Evolutionary conservation across 306 rosid species (phyloP).

Genomic region (Citrullus colocynthis): DNA sequence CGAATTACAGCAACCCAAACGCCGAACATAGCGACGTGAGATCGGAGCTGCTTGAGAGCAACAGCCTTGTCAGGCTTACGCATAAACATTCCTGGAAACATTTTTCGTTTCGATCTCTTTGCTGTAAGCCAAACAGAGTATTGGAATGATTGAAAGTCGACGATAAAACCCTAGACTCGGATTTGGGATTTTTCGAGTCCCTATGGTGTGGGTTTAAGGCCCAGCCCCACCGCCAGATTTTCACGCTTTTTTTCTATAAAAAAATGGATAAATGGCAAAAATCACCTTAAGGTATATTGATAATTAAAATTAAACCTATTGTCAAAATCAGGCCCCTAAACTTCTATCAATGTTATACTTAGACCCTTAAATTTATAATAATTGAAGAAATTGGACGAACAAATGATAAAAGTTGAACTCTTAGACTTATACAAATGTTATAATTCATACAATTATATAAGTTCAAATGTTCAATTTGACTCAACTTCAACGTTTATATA

Average conservation of each 20-base stretch:
- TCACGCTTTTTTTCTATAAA: background rate
- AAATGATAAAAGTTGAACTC: too few relatives aligned
- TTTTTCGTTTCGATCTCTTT: background rate
- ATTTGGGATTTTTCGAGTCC: background rate
- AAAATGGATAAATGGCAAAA: too few relatives aligned
- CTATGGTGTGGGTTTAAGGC: background rate
- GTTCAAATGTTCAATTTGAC: too few relatives aligned
- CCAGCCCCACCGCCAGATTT: background rate
- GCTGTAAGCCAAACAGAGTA: background rate
- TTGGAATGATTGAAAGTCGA: background rate
- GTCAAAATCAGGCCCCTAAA: too few relatives aligned
- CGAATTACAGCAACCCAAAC: conserved; percentile 79
- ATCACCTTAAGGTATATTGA: too few relatives aligned
- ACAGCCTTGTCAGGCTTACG: conserved; percentile 82
- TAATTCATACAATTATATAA: too few relatives aligned
- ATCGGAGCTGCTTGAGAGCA: conserved; percentile 70
- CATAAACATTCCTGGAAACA: conserved; percentile 97
- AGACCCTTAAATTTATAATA: too few relatives aligned
- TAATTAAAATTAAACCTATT: too few relatives aligned
- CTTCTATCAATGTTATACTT: too few relatives aligned
- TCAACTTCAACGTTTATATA: too few relatives aligned
- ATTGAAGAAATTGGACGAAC: too few relatives aligned
- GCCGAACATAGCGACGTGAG: conserved; percentile 74
- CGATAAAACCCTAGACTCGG: background rate
- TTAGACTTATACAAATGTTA: too few relatives aligned